Evolutionary conservation across 805 yeast genomes (phyloP).

Genomic region (Kluyveromyces aestuarii): DNA sequence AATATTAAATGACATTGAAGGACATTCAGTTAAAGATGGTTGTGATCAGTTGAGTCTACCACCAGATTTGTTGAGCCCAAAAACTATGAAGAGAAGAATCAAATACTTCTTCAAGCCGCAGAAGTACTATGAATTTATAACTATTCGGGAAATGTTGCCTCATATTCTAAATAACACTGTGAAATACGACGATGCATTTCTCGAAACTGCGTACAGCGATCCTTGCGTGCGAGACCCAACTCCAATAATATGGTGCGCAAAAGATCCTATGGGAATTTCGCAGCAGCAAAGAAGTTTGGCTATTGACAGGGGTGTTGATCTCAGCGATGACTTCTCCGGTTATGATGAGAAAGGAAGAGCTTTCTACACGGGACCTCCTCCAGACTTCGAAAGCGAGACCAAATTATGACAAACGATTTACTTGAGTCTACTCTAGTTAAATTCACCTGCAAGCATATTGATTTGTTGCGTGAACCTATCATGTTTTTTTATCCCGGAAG

Average conservation of each 20-base stretch:
- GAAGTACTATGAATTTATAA: conserved; percentile 36
- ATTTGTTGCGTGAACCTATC: no score
- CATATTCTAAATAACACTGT: conserved; percentile 26
- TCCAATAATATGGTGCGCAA: conserved; percentile 64
- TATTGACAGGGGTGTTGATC: conserved; percentile 41
- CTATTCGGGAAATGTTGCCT: conserved; percentile 34
- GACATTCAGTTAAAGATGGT: conserved; percentile 11
- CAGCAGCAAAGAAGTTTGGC: conserved; percentile 49
- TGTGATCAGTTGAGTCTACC: conserved; percentile 17
- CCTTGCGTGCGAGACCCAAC: conserved; percentile 22
- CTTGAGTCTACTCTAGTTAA: neutral
- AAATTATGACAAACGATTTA: conserved; percentile 8
- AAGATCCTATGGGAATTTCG: conserved; percentile 60
- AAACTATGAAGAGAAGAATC: conserved; percentile 12
- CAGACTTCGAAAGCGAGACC: conserved; percentile 41
- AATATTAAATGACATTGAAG: conserved; percentile 17
- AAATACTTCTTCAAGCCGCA: conserved; percentile 40
- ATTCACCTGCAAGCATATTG: no score
- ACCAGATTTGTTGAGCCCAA: conserved; percentile 13
- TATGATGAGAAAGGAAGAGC: conserved; percentile 50
- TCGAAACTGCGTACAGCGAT: conserved; percentile 25
- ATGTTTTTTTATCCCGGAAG: no score
- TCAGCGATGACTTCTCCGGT: conserved; percentile 48
- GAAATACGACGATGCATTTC: conserved; percentile 24
- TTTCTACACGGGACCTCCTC: conserved; percentile 56